phyloP scores from a whole-genome alignment of 2,329 filamentous ascomycete genomes.

The Thermoascus crustaceus region DNA sequence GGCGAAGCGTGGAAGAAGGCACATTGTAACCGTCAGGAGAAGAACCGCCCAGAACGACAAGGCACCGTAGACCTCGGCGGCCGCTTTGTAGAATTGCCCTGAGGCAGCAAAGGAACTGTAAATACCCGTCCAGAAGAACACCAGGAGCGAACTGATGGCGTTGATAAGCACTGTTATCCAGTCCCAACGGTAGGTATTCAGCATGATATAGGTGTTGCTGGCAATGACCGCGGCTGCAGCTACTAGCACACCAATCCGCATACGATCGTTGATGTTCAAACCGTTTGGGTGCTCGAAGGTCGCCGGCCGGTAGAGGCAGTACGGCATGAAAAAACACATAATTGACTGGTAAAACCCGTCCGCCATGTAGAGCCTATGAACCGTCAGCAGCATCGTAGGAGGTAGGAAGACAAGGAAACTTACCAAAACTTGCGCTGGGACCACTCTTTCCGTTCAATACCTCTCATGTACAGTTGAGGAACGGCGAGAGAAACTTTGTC shows the following conservation, averaged over 20 bases:
- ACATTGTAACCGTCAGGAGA: conserved; percentile 69
- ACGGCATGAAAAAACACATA: conserved; percentile 88
- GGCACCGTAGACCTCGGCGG: conserved; percentile 67
- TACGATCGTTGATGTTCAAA: conserved; percentile 66
- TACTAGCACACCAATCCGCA: conserved; percentile 79
- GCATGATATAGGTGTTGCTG: conserved; percentile 88
- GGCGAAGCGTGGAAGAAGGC: conserved; percentile 77
- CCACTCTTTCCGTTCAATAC: conserved; percentile 95
- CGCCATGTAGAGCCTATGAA: conserved; percentile 73
- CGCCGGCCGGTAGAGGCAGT: conserved; percentile 63
- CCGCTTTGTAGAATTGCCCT: conserved; percentile 66
- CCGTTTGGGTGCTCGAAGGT: conserved; percentile 66
- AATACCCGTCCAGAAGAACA: conserved; percentile 94
- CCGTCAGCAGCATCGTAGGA: conserved; percentile 19
- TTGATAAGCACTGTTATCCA: conserved; percentile 88
- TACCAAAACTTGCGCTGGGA: conserved; percentile 95
- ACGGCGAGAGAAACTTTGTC: conserved; percentile 90
- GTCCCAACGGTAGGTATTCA: conserved; percentile 97
- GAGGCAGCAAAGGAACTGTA: conserved; percentile 59
- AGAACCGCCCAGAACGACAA: conserved; percentile 82
- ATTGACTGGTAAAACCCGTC: conserved; percentile 93
- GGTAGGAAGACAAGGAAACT: conserved; percentile 23
- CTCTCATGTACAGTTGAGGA: conserved; percentile 87
- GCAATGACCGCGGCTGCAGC: conserved; percentile 75
- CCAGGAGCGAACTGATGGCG: conserved; percentile 69